A percentile compares a stretch with the other conserved stretches of the same genome.
These are phyloP conservation scores for Ilyonectria destructans DNA, from an alignment of 2,329 filamentous ascomycete genomes.

Conservation along the genomic window DNA sequence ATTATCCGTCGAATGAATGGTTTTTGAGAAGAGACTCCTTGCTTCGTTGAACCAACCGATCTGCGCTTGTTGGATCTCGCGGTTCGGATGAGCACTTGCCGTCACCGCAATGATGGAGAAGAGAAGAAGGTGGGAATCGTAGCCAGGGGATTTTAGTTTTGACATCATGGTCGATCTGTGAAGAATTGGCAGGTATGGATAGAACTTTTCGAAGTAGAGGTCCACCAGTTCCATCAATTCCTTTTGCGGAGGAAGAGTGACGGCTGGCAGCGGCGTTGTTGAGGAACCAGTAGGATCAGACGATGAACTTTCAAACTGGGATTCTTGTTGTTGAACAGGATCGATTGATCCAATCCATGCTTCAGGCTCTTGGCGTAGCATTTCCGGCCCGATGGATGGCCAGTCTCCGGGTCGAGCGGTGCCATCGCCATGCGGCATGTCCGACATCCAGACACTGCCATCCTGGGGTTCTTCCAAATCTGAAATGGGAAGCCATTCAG, in stretches of 20 bases:
- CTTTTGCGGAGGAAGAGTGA: constrained; percentile 25
- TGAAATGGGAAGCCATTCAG: constrained; percentile 13
- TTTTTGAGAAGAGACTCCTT: constrained; percentile 34
- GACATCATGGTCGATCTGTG: constrained; percentile 31
- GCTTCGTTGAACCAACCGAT: constrained; percentile 41
- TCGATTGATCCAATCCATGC: neutral
- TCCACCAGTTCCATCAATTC: constrained; percentile 40
- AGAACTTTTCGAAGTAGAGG: constrained; percentile 44
- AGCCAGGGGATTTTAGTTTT: constrained; percentile 11
- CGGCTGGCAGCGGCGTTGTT: neutral
- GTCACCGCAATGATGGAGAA: constrained; percentile 43
- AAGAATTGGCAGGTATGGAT: constrained; percentile 42
- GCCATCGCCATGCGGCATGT: no score
- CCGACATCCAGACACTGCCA: constrained; percentile 1
- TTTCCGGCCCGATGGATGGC: neutral
- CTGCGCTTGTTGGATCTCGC: constrained; percentile 36
- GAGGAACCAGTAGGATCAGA: neutral
- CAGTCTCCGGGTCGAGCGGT: neutral
- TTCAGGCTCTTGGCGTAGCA: neutral
- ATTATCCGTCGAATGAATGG: constrained; percentile 32
- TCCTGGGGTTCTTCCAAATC: neutral
- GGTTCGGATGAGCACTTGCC: constrained; percentile 40
- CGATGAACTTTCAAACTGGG: neutral
- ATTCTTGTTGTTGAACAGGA: neutral
- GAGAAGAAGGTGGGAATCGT: constrained; percentile 19